Conservation (phyloP, 805 yeast species). For the Suhomyces sp. region DNA sequence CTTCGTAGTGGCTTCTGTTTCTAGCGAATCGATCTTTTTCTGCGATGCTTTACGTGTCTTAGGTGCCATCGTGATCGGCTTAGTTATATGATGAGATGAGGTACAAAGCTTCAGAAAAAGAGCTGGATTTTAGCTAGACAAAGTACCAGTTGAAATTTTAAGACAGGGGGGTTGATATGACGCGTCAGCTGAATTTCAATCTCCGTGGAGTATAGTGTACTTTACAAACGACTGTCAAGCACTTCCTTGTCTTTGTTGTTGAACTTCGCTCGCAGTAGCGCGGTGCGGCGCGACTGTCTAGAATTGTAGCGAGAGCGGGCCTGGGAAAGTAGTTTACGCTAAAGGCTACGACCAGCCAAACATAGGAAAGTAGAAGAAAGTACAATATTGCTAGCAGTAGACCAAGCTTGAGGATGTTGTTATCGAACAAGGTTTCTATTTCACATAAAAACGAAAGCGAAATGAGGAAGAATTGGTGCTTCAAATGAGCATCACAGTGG, state of each 20-base stretch:
- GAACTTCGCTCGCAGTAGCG: not conserved
- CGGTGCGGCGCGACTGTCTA: not conserved
- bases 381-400: no score
- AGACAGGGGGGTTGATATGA: not conserved
- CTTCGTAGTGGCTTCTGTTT: not conserved
- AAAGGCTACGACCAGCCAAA: not conserved
- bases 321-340: not conserved
- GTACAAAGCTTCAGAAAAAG: not conserved
- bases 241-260: not conserved
- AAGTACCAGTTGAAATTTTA: not conserved
- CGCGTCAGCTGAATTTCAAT: not conserved
- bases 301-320: not conserved
- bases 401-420: not conserved
- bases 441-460: no score
- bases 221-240: not conserved
- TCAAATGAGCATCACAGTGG: not conserved
- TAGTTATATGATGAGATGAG: not conserved
- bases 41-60: constrained; percentile 9
- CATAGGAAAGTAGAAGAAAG: not conserved
- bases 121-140: not conserved
- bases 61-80: constrained; percentile 5
- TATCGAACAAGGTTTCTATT: not conserved
- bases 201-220: not conserved
- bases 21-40: constrained; percentile 1
- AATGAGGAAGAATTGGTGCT: not conserved